phyloP scores from a whole-genome alignment of 148 eudicot genomes.

The Cornus controversa region DNA sequence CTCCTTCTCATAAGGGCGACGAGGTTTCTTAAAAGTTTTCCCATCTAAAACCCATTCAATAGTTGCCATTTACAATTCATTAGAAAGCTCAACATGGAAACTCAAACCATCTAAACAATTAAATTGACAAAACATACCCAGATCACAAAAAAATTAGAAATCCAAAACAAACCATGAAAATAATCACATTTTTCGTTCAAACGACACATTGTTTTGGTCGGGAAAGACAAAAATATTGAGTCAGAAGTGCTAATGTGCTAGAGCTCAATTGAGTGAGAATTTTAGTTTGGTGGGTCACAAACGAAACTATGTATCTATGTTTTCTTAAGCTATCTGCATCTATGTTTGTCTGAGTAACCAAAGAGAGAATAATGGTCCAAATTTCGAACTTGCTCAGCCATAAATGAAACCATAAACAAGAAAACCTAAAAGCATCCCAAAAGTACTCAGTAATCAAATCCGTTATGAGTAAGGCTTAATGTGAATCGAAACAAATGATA shows the following conservation, averaged over 20 bases:
- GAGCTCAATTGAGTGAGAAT: too few species aligned
- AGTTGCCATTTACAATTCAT: neutral
- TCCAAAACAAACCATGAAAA: too few species aligned
- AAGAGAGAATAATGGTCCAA: neutral
- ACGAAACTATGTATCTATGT: too few species aligned
- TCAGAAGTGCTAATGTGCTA: too few species aligned
- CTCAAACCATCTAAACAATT: neutral
- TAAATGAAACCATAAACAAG: neutral
- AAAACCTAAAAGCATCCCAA: neutral
- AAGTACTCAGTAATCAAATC: neutral
- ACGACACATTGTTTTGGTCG: too few species aligned
- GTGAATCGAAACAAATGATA: too few species aligned
- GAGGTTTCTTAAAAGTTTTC: conserved; percentile 74
- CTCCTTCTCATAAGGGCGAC: conserved; percentile 76
- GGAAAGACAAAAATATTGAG: too few species aligned
- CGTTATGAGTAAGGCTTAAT: neutral
- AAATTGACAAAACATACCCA: neutral
- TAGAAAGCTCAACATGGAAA: neutral
- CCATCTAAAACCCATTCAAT: conserved; percentile 38
- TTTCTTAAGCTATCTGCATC: too few species aligned
- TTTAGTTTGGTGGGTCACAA: too few species aligned
- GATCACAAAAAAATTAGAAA: neutral
- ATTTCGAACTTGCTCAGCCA: neutral
- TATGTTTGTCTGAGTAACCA: neutral
- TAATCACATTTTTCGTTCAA: too few species aligned